phyloP scores from a whole-genome alignment of 2,329 filamentous ascomycete species.

The Zymoseptoria ardabiliae region DNA sequence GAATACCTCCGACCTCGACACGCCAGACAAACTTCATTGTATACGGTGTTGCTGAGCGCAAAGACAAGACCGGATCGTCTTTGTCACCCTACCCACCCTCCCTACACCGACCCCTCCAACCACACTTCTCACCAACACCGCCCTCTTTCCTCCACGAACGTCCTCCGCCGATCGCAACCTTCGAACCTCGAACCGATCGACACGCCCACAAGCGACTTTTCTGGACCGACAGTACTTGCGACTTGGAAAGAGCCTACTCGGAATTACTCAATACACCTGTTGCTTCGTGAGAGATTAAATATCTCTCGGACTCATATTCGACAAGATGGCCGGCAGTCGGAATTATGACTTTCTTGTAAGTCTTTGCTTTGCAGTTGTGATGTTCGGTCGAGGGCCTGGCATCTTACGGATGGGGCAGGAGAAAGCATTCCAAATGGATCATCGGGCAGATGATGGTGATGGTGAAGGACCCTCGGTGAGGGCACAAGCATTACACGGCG shows the following conservation, averaged over 20 bases:
- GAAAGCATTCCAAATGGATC: neutral
- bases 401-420: neutral
- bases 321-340: conserved; percentile 82
- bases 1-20: neutral
- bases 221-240: neutral
- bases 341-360: conserved; percentile 99
- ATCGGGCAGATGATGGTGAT: neutral
- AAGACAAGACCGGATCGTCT: neutral
- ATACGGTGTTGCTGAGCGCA: neutral
- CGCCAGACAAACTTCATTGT: neutral
- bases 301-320: neutral
- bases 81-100: neutral
- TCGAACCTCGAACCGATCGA: neutral
- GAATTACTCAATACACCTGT: neutral
- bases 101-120: neutral
- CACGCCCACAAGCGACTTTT: neutral
- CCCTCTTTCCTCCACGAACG: neutral
- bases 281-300: neutral
- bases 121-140: neutral
- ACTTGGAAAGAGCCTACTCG: neutral
- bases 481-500: neutral
- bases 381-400: neutral
- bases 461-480: neutral
- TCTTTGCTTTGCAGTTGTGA: neutral
- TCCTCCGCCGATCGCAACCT: neutral